phyloP scores from a whole-genome alignment of 768 basidiomycete species.

The Agrocybe chaxingu region DNA sequence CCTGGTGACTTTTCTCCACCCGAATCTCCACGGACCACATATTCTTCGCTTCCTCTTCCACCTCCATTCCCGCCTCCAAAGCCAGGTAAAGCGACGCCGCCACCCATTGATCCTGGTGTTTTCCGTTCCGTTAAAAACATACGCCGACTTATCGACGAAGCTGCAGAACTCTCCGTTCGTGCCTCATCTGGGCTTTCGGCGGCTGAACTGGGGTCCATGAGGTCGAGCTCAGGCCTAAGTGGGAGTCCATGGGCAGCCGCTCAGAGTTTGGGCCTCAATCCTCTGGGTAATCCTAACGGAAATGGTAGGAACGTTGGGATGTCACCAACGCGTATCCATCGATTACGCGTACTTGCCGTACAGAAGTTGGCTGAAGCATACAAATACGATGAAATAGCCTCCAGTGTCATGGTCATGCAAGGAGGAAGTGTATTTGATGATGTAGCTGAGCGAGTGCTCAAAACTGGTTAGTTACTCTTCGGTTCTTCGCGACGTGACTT shows the following conservation, averaged over 20 bases:
- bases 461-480: slow-evolving; percentile 35
- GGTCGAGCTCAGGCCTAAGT: slow-evolving; percentile 37
- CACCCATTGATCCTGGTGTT: slow-evolving; percentile 87
- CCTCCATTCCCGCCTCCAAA: slow-evolving; percentile 51
- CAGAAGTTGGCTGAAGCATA: slow-evolving; percentile 87
- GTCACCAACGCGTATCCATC: slow-evolving; percentile 82
- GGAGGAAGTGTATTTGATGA: slow-evolving; percentile 91
- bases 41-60: slow-evolving; percentile 30
- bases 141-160: slow-evolving; percentile 83
- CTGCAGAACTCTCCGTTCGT: slow-evolving; percentile 83
- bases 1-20: slow-evolving; percentile 43
- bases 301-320: slow-evolving; percentile 76
- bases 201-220: slow-evolving; percentile 67
- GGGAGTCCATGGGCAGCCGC: slow-evolving; percentile 59
- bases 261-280: slow-evolving; percentile 62
- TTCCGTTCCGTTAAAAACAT: slow-evolving; percentile 75
- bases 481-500: background rate
- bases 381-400: slow-evolving; percentile 85
- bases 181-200: slow-evolving; percentile 83
- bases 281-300: slow-evolving; percentile 43
- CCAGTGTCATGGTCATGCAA: slow-evolving; percentile 94
- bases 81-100: slow-evolving; percentile 70
- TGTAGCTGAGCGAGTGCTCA: slow-evolving; percentile 84
- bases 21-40: slow-evolving; percentile 37
- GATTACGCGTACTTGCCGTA: slow-evolving; percentile 77